A percentile compares a stretch with the other conserved stretches of the same genome.
These are phyloP conservation scores for Seiridium cupressi DNA, from an alignment of 2,329 filamentous ascomycete species.

Conservation along the genomic window DNA sequence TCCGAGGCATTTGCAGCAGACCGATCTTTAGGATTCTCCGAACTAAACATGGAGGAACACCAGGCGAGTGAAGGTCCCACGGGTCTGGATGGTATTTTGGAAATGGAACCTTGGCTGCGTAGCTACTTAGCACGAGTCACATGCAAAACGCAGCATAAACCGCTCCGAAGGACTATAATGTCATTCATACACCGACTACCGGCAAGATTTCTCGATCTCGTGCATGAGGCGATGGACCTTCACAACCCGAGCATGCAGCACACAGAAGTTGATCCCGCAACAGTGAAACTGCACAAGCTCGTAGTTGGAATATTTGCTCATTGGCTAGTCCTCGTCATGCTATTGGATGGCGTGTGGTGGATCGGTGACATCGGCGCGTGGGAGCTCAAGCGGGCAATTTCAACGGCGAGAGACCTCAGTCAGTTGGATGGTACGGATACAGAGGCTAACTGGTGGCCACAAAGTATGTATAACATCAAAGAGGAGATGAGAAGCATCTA, in stretches of 20 bases:
- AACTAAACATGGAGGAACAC: not conserved
- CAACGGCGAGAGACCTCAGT: not conserved
- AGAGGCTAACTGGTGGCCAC: not conserved
- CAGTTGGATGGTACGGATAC: not conserved
- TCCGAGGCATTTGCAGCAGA: not conserved
- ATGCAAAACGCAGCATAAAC: not conserved
- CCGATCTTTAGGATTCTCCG: not conserved
- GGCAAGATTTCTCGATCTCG: not conserved
- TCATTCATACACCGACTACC: not conserved
- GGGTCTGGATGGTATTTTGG: not conserved
- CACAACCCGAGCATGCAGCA: too few species aligned
- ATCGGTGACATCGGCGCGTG: not conserved
- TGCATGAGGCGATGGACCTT: not conserved
- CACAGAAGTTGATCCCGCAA: too few species aligned
- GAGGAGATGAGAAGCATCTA: not conserved
- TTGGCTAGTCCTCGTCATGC: constrained; percentile 3
- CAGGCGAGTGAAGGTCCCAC: not conserved
- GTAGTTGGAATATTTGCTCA: not conserved
- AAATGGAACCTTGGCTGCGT: not conserved
- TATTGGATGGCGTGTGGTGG: constrained; percentile 2
- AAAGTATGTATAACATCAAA: not conserved
- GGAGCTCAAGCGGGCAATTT: not conserved
- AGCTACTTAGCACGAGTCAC: not conserved
- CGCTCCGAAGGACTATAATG: not conserved
- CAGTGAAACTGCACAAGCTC: not conserved